Percentiles rank a stretch among this genome's conserved stretches.
Conservation (phyloP, 345 rosid genomes). For the Salix koriyanagi region DNA sequence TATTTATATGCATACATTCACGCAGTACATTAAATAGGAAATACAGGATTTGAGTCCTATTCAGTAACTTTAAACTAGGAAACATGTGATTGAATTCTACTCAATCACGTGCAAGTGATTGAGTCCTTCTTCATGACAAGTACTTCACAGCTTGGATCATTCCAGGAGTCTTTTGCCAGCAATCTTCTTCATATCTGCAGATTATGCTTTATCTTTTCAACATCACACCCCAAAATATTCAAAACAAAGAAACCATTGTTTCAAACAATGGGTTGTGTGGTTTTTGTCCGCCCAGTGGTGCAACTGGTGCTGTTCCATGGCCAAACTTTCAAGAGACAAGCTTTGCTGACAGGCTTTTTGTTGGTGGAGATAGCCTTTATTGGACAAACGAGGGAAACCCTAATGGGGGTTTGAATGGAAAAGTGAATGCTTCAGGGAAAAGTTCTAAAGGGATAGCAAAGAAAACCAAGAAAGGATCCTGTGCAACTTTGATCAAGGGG, state of each 20-base stretch:
- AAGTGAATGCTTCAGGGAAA: constrained; percentile 14
- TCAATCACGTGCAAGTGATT: no score
- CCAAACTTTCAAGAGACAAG: constrained; percentile 31
- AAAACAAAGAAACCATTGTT: constrained; percentile 18
- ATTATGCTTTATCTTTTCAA: no score
- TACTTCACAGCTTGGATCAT: no score
- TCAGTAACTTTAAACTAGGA: no score
- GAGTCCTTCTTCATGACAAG: no score
- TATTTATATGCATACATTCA: no score
- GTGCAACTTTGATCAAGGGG: constrained; percentile 71
- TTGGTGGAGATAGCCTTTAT: constrained; percentile 16
- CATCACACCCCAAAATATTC: constrained; percentile 21
- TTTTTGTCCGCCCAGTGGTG: constrained; percentile 19
- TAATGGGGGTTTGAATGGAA: constrained; percentile 18
- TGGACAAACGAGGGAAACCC: constrained; percentile 29
- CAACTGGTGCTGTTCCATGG: constrained; percentile 16
- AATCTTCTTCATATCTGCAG: no score
- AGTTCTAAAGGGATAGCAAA: constrained; percentile 24
- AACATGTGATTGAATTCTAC: no score
- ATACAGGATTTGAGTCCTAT: no score
- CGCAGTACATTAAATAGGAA: no score
- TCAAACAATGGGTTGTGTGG: constrained; percentile 18
- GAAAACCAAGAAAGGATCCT: constrained; percentile 44
- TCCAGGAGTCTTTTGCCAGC: no score
- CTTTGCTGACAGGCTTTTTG: constrained; percentile 28